These are phyloP conservation scores for Amauroascus verrucosus DNA, from an alignment of 2,329 filamentous ascomycete genomes.

Conservation along the genomic window DNA sequence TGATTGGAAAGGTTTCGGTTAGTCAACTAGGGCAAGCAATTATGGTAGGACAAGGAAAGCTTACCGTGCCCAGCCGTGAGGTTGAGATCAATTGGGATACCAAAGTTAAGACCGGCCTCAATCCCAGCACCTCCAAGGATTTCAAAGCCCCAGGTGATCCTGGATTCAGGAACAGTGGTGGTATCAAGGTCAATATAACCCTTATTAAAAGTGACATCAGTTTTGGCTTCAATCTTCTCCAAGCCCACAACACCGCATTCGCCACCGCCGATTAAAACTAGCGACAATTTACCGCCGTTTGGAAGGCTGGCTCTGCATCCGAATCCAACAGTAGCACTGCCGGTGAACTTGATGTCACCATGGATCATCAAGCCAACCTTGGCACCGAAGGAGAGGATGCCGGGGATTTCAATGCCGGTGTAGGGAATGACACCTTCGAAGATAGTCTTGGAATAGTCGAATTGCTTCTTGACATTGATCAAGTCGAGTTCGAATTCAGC, in stretches of 20 bases:
- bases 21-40: neutral
- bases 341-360: constrained; percentile 16
- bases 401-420: constrained; percentile 20
- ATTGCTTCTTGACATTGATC: constrained; percentile 9
- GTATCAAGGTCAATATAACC: constrained; percentile 19
- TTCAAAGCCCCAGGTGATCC: constrained; percentile 22
- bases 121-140: constrained; percentile 15
- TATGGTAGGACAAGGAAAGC: neutral
- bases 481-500: constrained; percentile 17
- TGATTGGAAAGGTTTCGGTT: neutral
- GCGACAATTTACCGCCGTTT: constrained; percentile 19
- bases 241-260: constrained; percentile 22
- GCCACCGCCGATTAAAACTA: constrained; percentile 19
- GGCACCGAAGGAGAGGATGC: constrained; percentile 22
- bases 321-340: constrained; percentile 20
- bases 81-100: constrained; percentile 14
- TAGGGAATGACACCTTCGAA: constrained; percentile 19
- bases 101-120: constrained; percentile 14
- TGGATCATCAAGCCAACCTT: constrained; percentile 20
- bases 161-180: constrained; percentile 19
- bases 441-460: constrained; percentile 14
- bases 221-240: constrained; percentile 17
- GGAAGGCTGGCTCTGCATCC: constrained; percentile 20
- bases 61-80: constrained; percentile 16
- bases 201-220: constrained; percentile 21